Evolutionary conservation across 768 basidiomycete species (phyloP), one percentile per base, ranked within the genome.

Genomic region (Dacryopinax primogenitus): DNA sequence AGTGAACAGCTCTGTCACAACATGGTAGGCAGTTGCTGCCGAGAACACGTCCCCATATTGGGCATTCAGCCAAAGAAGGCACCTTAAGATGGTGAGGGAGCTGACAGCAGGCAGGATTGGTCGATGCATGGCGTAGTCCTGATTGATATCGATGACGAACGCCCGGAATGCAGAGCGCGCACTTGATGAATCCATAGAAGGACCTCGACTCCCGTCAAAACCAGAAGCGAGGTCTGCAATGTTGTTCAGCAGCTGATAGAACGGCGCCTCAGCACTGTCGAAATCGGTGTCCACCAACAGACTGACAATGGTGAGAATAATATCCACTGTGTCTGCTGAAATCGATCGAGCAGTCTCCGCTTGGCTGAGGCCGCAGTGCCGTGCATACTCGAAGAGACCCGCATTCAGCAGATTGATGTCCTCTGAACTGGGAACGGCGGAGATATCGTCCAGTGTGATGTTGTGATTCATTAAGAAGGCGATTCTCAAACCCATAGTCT

Each of bases 11-110:
- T 83, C 81, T 66, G 87, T 86, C 30, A 91, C 73, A 64, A 90
- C 81, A 67, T 93, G 90, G 72, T 90, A 93, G 3, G 85, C 83
- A 62, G 83, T 83, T 12, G 86, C 82, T n/a, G 76, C 75, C 28
- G 74, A 75, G 41, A 82, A 76, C 21, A 79, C 78, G 15, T 76
- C 73, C 2, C 78, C 73, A 4, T 79, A 73, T 21, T 76, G 75
- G 11, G 71, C 71, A 23, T 74, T 75, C 64, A 91, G 78, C 86
- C 88, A 91, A 3, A 75, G 69, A 64, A 92, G 70, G 9, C 86
- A 80, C 13, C 73, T 76, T 16, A 90, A 72, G 65, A 89, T 73
- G 18, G 78, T 77, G 4, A 69, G 65, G 1, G 85, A 78, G 16
- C 76, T 70, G 66, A 81, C 86, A 1, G 78, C 76, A 1, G 90